Evolutionary conservation across 2,329 filamentous ascomycete genomes (phyloP).

Genomic region (Neofusicoccum cordaticola): DNA sequence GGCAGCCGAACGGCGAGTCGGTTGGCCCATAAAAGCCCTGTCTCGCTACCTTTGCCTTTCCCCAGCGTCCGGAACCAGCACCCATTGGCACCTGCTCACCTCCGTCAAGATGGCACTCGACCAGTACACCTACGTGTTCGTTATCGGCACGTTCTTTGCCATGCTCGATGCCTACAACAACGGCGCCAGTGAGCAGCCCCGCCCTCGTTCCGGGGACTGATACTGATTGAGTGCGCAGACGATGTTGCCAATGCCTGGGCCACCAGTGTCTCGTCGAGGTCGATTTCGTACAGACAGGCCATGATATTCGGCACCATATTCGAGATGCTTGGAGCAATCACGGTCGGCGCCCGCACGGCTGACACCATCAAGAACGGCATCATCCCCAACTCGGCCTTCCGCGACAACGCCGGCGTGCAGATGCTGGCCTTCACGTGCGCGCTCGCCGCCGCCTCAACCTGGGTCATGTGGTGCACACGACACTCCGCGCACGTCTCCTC

Average conservation of each 20-base stretch:
- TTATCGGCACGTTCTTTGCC: constrained; percentile 72
- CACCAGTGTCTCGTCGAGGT: constrained; percentile 77
- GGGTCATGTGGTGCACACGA: constrained; percentile 78
- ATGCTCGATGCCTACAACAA: constrained; percentile 77
- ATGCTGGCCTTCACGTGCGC: constrained; percentile 58
- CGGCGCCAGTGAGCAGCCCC: constrained; percentile 63
- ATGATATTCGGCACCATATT: constrained; percentile 47
- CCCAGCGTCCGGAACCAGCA: neutral
- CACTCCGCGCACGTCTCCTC: constrained; percentile 66
- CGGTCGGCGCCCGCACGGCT: constrained; percentile 54
- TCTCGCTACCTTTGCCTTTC: neutral
- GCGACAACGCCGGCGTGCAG: constrained; percentile 43
- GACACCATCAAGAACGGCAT: constrained; percentile 76
- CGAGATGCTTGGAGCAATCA: constrained; percentile 48
- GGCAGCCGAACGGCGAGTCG: neutral
- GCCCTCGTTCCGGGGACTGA: neutral
- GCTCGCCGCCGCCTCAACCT: constrained; percentile 62
- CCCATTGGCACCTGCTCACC: neutral
- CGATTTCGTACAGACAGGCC: constrained; percentile 66
- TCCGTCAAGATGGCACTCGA: constrained; percentile 54
- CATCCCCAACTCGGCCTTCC: constrained; percentile 43
- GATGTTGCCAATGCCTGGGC: constrained; percentile 85
- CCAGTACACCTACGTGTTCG: constrained; percentile 69
- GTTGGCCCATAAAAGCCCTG: neutral
- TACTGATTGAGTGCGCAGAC: constrained; percentile 43